Evolutionary conservation across 768 basidiomycete genomes (phyloP).

Genomic region (Leccinum boreale): DNA sequence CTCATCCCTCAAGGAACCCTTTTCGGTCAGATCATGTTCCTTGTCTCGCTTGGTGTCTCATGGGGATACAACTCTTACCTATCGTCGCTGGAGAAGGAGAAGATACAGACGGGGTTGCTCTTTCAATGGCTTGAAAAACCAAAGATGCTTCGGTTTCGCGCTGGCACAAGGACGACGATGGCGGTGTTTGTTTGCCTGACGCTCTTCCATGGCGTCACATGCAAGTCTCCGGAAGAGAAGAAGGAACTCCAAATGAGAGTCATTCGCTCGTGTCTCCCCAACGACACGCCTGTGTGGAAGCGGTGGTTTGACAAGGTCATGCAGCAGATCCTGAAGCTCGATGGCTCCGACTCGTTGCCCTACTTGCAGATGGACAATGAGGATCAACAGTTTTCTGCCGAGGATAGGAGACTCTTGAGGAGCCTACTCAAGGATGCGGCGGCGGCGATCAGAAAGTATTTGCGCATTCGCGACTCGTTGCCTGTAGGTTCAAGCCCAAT

Average conservation of each 20-base stretch:
- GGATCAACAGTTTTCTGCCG: background rate
- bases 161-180: conserved; percentile 21
- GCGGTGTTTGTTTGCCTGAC: conserved; percentile 22
- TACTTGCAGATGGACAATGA: background rate
- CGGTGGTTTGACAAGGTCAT: conserved; percentile 23
- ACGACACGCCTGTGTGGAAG: conserved; percentile 24
- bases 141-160: conserved; percentile 8
- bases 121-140: conserved; percentile 12
- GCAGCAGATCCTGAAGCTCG: conserved; percentile 7
- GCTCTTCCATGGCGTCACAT: conserved; percentile 16
- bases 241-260: conserved; percentile 2
- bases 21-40: conserved; percentile 36
- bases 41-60: conserved; percentile 28
- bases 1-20: conserved; percentile 32
- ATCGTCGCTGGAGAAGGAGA: conserved; percentile 35
- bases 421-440: conserved; percentile 17
- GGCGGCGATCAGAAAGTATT: conserved; percentile 16
- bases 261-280: conserved; percentile 16
- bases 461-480: background rate
- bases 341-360: background rate
- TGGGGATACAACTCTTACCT: conserved; percentile 35
- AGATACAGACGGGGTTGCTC: conserved; percentile 19
- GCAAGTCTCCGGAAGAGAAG: background rate
- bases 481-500: background rate
- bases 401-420: conserved; percentile 1